Percentiles rank a stretch among this genome's conserved stretches.
Evolutionary conservation across 345 rosid genomes (phyloP).

Genomic region (Aquilaria sinensis): DNA sequence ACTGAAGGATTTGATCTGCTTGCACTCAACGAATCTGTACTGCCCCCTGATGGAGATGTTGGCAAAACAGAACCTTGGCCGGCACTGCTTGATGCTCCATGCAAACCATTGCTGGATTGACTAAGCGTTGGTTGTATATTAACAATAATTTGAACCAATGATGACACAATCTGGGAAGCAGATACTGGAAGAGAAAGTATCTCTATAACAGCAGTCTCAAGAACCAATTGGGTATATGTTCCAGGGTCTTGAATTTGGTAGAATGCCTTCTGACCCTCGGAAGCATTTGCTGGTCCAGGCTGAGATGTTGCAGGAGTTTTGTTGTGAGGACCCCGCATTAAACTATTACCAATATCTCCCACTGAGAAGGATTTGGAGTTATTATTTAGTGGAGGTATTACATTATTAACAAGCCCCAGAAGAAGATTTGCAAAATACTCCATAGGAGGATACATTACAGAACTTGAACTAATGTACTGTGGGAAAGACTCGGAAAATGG

Average conservation of each 20-base stretch:
- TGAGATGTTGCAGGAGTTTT: constrained; percentile 68
- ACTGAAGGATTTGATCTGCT: constrained; percentile 73
- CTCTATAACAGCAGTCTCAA: constrained; percentile 94
- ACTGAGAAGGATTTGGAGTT: constrained; percentile 56
- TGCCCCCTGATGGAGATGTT: constrained; percentile 95
- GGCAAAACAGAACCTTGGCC: constrained; percentile 82
- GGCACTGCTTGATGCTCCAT: constrained; percentile 58
- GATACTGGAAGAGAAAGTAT: constrained; percentile 90
- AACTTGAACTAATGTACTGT: constrained; percentile 62
- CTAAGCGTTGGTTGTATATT: constrained; percentile 89
- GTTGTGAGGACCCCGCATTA: constrained; percentile 55
- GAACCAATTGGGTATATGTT: constrained; percentile 88
- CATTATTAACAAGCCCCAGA: constrained; percentile 86
- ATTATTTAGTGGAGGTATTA: constrained; percentile 79
- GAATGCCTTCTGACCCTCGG: constrained; percentile 83
- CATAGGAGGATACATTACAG: constrained; percentile 72
- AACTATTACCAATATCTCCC: constrained; percentile 49
- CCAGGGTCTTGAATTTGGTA: constrained; percentile 99
- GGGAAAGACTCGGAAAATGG: constrained; percentile 96
- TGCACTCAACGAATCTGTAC: constrained; percentile 87
- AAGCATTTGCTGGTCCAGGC: constrained; percentile 57
- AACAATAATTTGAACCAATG: constrained; percentile 83
- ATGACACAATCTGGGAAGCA: constrained; percentile 77
- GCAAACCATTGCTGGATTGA: constrained; percentile 85
- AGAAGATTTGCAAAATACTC: constrained; percentile 90